Evolutionary conservation across 148 eudicot species (phyloP).

Genomic region (Amaranthus cruentus): DNA sequence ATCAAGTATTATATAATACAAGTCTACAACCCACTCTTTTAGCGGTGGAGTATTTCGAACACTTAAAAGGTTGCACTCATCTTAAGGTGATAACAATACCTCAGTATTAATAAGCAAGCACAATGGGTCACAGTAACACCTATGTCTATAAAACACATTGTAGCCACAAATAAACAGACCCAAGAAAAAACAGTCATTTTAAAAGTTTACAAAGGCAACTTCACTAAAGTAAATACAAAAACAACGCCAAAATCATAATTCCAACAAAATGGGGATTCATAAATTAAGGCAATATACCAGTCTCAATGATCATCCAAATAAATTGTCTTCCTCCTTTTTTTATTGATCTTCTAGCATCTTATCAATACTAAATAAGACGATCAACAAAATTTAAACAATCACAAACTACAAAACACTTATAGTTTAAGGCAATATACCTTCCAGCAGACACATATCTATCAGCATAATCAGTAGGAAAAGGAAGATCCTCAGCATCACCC

Average conservation of each 20-base stretch:
- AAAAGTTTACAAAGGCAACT: no score
- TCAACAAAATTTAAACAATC: neutral
- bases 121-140: neutral
- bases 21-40: no score
- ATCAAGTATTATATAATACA: no score
- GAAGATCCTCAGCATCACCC: slow-evolving; percentile 95
- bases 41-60: no score
- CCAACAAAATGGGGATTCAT: no score
- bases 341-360: no score
- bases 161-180: neutral
- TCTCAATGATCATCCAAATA: no score
- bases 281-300: no score
- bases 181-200: neutral
- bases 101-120: neutral
- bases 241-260: no score
- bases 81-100: neutral
- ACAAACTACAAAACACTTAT: neutral
- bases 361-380: neutral
- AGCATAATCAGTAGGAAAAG: slow-evolving; percentile 81
- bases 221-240: no score
- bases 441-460: slow-evolving; percentile 96
- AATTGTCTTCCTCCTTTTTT: no score
- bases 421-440: slow-evolving; percentile 37
- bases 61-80: no score
- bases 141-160: neutral